A percentile compares a stretch with the other conserved stretches of the same genome.
phyloP scores from a whole-genome alignment of 2,329 filamentous ascomycete species.

The Colletotrichum eremochloae region DNA sequence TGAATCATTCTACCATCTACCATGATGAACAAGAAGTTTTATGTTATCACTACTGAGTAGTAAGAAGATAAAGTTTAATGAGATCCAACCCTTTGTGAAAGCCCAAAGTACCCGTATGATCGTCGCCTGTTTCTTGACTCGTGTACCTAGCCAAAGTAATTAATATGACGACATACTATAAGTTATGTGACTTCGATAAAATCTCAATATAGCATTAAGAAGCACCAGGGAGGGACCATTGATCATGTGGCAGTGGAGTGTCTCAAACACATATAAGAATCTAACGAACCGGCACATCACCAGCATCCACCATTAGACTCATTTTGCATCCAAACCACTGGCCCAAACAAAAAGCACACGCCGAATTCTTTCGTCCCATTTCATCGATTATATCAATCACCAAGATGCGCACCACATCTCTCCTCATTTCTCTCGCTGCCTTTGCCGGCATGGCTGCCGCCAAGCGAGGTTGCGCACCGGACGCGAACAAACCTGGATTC shows the following conservation, averaged over 20 bases:
- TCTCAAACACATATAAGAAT: neutral
- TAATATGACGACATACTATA: too few species aligned
- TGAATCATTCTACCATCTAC: neutral
- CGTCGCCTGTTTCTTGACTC: constrained; percentile 1
- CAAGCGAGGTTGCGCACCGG: constrained; percentile 2
- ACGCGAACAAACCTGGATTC: constrained; percentile 3
- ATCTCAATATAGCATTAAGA: neutral
- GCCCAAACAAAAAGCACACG: neutral
- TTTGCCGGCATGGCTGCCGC: constrained; percentile 1
- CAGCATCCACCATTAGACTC: fast-evolving
- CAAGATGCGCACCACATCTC: neutral
- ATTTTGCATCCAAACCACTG: too few species aligned
- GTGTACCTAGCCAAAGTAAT: neutral
- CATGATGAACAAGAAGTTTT: neutral
- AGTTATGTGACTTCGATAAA: neutral
- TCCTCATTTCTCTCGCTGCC: constrained; percentile 3
- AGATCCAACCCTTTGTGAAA: neutral
- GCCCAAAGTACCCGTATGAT: neutral
- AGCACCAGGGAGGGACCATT: neutral
- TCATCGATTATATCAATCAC: too few species aligned
- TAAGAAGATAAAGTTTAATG: neutral
- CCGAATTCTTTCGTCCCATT: neutral
- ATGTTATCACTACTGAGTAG: neutral
- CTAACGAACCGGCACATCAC: neutral
- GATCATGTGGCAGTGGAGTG: neutral